Base-by-base conservation (phyloP, 257 asterid genomes). In the Nicotiana attenuata region DNA sequence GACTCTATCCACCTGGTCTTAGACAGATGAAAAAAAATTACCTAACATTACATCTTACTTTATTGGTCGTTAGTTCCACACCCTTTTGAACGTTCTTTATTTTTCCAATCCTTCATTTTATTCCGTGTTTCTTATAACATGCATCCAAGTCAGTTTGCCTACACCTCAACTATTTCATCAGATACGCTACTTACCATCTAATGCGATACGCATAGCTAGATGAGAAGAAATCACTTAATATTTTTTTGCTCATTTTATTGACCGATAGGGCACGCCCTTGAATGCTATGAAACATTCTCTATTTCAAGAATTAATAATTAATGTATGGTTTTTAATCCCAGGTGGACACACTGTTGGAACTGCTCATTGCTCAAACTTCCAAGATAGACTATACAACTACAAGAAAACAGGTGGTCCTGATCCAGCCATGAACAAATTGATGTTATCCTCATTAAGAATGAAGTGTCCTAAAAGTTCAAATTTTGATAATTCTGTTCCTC, bases 261-360 rank as follows among this genome's bases (percentile, higher is more conserved):
- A 9, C 16, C 0, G 10, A 11, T 8, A 33, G 2, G 22, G 2
- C 10, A 33, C 10, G 0, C 47, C 2, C 47, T 38, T 38, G 47
- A 7, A 7, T 1, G 47, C 10, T 38, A 0, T 38, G 0, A 1
- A 41, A 41, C 0, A 0, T 7, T 41, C 11, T 41, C 11, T 1
- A 41, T 41, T 41, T 41, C 11, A 41, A 41, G 45, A 41, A 41
- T 41, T 41, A 41, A 41, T 41, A 41, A 57, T 31, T 57, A 10
- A 57, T 31, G 4, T n/a, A 50, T 78, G 20, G 5, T 10, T 82
- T 19, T 16, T 59, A 38, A 17, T 80, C 64, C 65, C 83, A 91
- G 96, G 98, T 24, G 98, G 91, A 0, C 97, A 92, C 85, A 92
- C 94, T 0, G 92, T 93, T 2, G 98, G 98, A 22, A 5, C 83